Conservation (phyloP, 176 grass and related monocot species). For the Carex pumila region DNA sequence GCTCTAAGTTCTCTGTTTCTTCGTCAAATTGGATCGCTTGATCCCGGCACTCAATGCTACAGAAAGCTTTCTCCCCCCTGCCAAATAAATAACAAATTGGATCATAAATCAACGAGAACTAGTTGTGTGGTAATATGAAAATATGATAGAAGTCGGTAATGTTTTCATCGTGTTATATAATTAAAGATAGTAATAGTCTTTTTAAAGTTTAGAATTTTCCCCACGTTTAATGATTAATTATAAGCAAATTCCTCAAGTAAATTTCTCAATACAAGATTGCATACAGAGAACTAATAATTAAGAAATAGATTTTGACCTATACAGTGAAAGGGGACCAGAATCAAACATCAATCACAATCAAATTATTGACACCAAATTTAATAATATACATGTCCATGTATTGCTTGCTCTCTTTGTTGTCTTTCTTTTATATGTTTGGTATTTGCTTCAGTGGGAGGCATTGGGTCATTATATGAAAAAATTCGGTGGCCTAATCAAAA, state of each 20-base stretch:
- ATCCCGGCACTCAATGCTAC: neutral
- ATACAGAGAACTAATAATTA: neutral
- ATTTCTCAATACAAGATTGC: neutral
- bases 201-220: too few species aligned
- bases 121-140: neutral
- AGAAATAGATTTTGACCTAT: neutral
- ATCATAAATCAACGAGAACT: neutral
- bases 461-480: neutral
- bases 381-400: constrained; percentile 1
- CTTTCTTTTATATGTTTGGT: neutral
- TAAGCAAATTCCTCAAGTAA: neutral
- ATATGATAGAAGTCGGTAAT: neutral
- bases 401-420: neutral
- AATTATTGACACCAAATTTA: constrained; percentile 7
- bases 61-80: constrained; percentile 9
- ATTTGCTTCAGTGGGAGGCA: neutral
- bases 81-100: neutral
- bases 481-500: neutral
- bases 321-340: neutral
- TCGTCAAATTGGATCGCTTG: neutral
- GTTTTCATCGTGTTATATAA: too few species aligned
- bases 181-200: too few species aligned
- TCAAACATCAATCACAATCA: neutral
- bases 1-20: neutral
- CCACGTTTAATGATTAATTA: neutral